Conservation (phyloP, 805 yeast species). For the Pichia insulana region DNA sequence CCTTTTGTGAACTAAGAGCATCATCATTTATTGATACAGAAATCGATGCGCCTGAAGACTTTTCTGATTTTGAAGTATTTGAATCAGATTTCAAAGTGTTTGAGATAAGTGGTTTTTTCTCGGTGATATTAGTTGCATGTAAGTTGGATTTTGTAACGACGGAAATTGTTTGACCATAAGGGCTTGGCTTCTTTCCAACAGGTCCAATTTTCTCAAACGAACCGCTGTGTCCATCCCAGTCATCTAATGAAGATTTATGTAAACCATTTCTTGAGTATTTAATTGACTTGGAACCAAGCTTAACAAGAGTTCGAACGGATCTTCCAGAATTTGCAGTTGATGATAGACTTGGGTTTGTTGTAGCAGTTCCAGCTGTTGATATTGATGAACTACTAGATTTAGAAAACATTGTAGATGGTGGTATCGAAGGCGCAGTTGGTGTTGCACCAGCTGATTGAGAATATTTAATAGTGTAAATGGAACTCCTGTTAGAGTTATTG, state of each 20-base stretch:
- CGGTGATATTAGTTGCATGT: slow-evolving; percentile 9
- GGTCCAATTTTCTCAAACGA: slow-evolving; percentile 28
- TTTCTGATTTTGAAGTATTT: not conserved
- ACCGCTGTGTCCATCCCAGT: slow-evolving; percentile 12
- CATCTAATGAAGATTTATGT: slow-evolving; percentile 1
- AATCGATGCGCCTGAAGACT: not conserved
- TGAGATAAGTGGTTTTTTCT: too few species aligned
- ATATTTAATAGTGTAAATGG: not conserved
- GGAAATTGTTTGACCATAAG: slow-evolving; percentile 28
- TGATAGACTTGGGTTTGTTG: not conserved
- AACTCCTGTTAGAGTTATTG: not conserved
- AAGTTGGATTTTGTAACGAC: slow-evolving; percentile 24
- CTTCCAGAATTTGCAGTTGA: not conserved
- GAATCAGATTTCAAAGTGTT: too few species aligned
- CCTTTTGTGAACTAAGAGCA: too few species aligned
- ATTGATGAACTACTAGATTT: not conserved
- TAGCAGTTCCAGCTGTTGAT: not conserved
- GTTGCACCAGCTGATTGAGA: slow-evolving; percentile 2
- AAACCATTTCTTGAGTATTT: slow-evolving; percentile 1
- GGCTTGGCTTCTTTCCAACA: slow-evolving; percentile 28
- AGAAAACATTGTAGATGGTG: not conserved
- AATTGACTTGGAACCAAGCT: slow-evolving; percentile 8
- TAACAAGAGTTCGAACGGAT: slow-evolving; percentile 8
- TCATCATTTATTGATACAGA: too few species aligned
- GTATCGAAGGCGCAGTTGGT: not conserved